Base-by-base conservation (phyloP, 306 rosid species). In the Cyamopsis tetragonoloba region DNA sequence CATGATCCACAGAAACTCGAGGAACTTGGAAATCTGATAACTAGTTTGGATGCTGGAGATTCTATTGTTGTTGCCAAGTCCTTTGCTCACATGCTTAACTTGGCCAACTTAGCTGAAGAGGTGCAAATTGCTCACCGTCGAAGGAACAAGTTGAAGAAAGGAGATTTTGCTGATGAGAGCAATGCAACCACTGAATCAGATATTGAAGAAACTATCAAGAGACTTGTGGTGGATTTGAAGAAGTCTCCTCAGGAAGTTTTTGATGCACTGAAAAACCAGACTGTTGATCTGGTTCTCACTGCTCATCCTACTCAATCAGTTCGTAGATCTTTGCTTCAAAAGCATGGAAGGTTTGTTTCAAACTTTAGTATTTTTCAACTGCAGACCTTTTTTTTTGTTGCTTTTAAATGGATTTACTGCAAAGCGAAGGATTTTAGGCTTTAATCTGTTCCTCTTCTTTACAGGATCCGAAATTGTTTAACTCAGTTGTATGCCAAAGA, bases 291-390 rank as follows among this genome's bases (percentile, higher is more conserved):
- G 49, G 98, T 92, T 77, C 84, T 92, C 55, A 92, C 96, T 63
- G 98, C 98, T 60, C 98, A 92, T 82, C 98, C 98, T 42, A 92
- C 98, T 30, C 98, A 92, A 76, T 89, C 98, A 0, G 84, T 92
- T 46, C 98, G 98, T 46, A 79, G 98, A 79, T 92, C 98, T 68
- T 82, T 92, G 79, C 98, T 92, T 77, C 96, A 92, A 68, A 92
- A 92, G 84, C 95, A 91, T 49, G 96, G 83, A 76, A 91, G 96
- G 96, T 91, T 78, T 62, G 81, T 34, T 53, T 68, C 13, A 13
- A 43, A 7, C 26, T 51, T 10, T 31, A 18, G 24, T 35, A 26
- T 4, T 59, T 50, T 41, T 9, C 20, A 7, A 49, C 38, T 26
- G 60, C 48, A 32, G 26, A 60, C 5, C 50, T 47, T 10, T 4